Conservation (phyloP, 2,329 filamentous ascomycete species). For the Thelonectria discophora region DNA sequence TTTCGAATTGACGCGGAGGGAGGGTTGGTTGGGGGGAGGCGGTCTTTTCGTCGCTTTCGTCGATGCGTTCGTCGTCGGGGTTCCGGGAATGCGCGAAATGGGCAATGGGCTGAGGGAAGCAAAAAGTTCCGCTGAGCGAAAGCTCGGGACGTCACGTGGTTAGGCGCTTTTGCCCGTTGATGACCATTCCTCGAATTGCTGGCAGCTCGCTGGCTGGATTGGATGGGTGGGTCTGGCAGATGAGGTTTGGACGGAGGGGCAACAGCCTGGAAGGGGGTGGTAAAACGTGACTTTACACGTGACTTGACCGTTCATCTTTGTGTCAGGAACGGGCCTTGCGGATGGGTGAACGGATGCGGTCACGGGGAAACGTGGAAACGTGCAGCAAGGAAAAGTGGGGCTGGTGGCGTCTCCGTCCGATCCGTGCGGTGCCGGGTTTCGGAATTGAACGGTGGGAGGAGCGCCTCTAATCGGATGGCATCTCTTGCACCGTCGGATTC, state of each 20-base stretch:
- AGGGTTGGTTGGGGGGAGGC: too few relatives aligned
- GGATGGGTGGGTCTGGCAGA: slow-evolving; percentile 7
- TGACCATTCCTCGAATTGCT: slow-evolving; percentile 39
- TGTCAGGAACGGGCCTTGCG: not conserved
- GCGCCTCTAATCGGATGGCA: slow-evolving; percentile 1
- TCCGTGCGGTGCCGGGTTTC: slow-evolving; percentile 37
- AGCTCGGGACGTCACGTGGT: slow-evolving; percentile 48
- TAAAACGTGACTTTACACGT: slow-evolving; percentile 28
- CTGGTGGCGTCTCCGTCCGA: slow-evolving; percentile 22
- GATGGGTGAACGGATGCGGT: slow-evolving; percentile 25
- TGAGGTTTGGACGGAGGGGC: not conserved
- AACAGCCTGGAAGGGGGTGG: too few relatives aligned
- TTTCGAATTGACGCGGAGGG: too few relatives aligned
- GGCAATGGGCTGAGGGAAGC: slow-evolving; percentile 44
- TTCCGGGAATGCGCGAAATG: slow-evolving; percentile 48
- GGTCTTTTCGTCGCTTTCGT: slow-evolving; percentile 23
- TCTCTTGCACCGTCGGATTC: slow-evolving; percentile 5
- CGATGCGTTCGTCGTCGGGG: slow-evolving; percentile 35
- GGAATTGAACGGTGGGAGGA: slow-evolving; percentile 33
- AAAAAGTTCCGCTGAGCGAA: slow-evolving; percentile 41
- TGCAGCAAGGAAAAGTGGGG: slow-evolving; percentile 35
- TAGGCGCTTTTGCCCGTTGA: slow-evolving; percentile 26
- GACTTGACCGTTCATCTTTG: slow-evolving; percentile 5
- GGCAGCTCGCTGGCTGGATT: slow-evolving; percentile 33
- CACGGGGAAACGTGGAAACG: slow-evolving; percentile 20